Evolutionary conservation across 225 moss, liverwort and hornwort genomes (phyloP).

Genomic region (Polytrichum commune): DNA sequence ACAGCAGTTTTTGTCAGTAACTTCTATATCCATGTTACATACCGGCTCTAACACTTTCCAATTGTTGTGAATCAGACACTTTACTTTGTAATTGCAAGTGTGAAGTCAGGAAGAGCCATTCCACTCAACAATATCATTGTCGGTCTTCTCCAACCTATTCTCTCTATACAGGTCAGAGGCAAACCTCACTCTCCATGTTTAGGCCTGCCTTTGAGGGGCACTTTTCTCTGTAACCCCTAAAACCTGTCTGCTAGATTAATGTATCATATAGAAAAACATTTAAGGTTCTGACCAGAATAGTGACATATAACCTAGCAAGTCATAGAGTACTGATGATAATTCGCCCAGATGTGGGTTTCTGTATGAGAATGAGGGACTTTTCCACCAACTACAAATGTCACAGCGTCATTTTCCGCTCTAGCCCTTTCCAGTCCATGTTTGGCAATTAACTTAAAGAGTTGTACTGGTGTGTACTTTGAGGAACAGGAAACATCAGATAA

Average conservation of each 20-base stretch:
- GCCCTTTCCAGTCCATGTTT: too few relatives aligned
- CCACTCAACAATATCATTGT: constrained; percentile 75
- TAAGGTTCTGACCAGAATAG: too few relatives aligned
- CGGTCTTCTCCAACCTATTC: constrained; percentile 82
- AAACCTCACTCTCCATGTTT: constrained; percentile 5
- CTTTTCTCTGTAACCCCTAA: neutral
- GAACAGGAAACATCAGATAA: constrained; percentile 88
- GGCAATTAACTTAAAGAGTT: too few relatives aligned
- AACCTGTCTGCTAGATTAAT: too few relatives aligned
- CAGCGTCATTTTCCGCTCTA: too few relatives aligned
- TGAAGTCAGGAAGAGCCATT: constrained; percentile 85
- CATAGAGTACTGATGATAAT: too few relatives aligned
- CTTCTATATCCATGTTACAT: too few relatives aligned
- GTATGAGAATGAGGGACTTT: too few relatives aligned
- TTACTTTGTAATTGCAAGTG: constrained; percentile 73
- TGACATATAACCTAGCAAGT: too few relatives aligned
- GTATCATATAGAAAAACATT: too few relatives aligned
- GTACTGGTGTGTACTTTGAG: constrained; percentile 9
- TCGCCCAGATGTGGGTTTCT: too few relatives aligned
- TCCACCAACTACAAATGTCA: too few relatives aligned
- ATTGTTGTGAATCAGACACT: constrained; percentile 58
- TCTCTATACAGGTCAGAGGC: constrained; percentile 74
- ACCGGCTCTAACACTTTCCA: neutral
- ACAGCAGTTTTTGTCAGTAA: neutral
- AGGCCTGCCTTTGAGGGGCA: neutral